Conservation (phyloP, 2,329 filamentous ascomycete genomes). For the Bipolaris oryzae region DNA sequence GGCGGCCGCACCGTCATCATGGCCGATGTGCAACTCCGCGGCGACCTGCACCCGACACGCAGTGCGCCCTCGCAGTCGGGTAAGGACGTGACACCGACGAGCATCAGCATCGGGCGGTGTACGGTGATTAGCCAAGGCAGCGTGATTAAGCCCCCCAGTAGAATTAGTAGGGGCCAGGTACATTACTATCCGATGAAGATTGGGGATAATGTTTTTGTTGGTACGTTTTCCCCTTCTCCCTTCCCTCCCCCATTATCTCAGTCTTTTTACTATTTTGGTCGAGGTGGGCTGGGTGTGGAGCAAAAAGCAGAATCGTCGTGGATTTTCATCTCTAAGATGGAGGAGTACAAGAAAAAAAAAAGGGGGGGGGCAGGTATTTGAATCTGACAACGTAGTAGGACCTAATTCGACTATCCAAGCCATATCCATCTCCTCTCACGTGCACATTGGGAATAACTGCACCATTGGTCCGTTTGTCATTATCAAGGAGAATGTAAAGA, state of each 20-base stretch:
- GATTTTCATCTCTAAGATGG: too few relatives aligned
- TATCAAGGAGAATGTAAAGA: slow-evolving; percentile 89
- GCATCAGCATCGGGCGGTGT: slow-evolving; percentile 89
- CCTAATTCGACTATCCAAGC: slow-evolving; percentile 75
- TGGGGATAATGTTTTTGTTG: slow-evolving; percentile 92
- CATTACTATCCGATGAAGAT: slow-evolving; percentile 90
- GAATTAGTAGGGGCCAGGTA: slow-evolving; percentile 75
- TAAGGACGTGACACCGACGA: slow-evolving; percentile 49
- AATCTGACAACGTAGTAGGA: slow-evolving; percentile 31
- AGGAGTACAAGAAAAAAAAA: too few relatives aligned
- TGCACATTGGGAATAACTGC: slow-evolving; percentile 79
- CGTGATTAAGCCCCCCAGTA: slow-evolving; percentile 80
- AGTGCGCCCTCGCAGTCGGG: slow-evolving; percentile 42
- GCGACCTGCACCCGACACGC: slow-evolving; percentile 68
- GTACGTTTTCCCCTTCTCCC: slow-evolving; percentile 53
- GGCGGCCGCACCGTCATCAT: slow-evolving; percentile 94
- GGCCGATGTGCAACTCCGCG: slow-evolving; percentile 90
- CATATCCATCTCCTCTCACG: slow-evolving; percentile 81
- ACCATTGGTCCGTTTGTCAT: slow-evolving; percentile 86
- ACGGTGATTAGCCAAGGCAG: slow-evolving; percentile 83
- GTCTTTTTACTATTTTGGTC: not conserved
- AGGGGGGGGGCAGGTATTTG: too few relatives aligned
- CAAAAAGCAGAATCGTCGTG: too few relatives aligned
- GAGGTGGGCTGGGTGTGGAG: too few relatives aligned
- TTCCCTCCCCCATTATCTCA: not conserved